A percentile compares a stretch with the other conserved stretches of the same genome.
Evolutionary conservation across 73 alveolate species (phyloP).

Genomic region (Tetrahymena elliotti): DNA sequence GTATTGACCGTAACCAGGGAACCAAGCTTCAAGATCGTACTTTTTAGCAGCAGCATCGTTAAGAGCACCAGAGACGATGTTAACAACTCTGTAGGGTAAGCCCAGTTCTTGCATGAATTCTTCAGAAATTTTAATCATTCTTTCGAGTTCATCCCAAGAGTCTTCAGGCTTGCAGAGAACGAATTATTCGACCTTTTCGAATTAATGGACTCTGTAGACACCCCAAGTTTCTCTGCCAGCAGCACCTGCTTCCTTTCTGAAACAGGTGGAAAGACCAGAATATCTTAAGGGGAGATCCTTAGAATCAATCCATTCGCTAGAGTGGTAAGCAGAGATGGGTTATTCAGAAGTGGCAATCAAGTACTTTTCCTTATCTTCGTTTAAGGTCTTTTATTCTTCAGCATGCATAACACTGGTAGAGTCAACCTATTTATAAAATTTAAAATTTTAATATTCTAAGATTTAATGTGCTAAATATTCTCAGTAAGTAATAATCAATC

Average conservation of each 20-base stretch:
- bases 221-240: constrained; percentile 99
- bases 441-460: too few species aligned
- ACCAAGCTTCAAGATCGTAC: constrained; percentile 99
- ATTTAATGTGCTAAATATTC: too few species aligned
- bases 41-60: constrained; percentile 99
- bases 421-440: neutral
- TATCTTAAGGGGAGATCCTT: constrained; percentile 83
- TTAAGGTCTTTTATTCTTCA: constrained; percentile 10
- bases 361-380: constrained; percentile 70
- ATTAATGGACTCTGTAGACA: constrained; percentile 98
- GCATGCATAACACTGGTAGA: neutral
- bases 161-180: constrained; percentile 86
- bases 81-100: constrained; percentile 94
- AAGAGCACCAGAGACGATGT: constrained; percentile 95
- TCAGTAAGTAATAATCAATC: neutral
- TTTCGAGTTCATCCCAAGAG: constrained; percentile 89
- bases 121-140: constrained; percentile 84
- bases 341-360: constrained; percentile 99
- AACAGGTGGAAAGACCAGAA: constrained; percentile 95
- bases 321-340: constrained; percentile 94
- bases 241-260: constrained; percentile 99
- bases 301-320: constrained; percentile 90
- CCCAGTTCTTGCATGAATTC: constrained; percentile 85
- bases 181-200: constrained; percentile 98
- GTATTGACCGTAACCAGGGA: constrained; percentile 96